Evolutionary conservation across 208 protist species (phyloP).

Genomic region (Porcisia hertigi): DNA sequence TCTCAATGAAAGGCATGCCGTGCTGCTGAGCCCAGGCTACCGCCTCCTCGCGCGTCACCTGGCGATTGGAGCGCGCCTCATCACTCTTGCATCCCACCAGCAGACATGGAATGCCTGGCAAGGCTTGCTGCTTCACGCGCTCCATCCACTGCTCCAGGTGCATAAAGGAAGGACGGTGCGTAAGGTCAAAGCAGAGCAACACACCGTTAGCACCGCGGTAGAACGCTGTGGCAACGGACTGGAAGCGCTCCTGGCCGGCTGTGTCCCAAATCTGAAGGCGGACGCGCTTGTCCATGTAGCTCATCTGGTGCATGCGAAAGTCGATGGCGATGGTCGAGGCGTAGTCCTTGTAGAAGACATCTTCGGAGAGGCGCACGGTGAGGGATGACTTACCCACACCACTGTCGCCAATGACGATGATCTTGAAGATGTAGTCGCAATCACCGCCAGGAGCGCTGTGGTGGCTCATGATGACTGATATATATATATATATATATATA

Average conservation of each 20-base stretch:
- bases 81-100: conserved; percentile 98
- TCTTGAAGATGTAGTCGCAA: conserved; percentile 96
- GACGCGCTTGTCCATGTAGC: conserved; percentile 91
- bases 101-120: conserved; percentile 93
- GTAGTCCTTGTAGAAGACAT: conserved; percentile 93
- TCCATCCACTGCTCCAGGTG: conserved; percentile 98
- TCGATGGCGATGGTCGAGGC: conserved; percentile 90
- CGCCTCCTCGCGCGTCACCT: conserved; percentile 89
- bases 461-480: conserved; percentile 16
- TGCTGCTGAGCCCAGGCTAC: conserved; percentile 81
- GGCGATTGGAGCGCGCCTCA: conserved; percentile 81
- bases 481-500: no score
- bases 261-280: conserved; percentile 94
- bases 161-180: conserved; percentile 95
- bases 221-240: conserved; percentile 93
- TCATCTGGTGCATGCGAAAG: conserved; percentile 92
- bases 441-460: conserved; percentile 70
- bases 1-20: conserved; percentile 91
- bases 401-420: conserved; percentile 93
- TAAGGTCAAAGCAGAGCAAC: conserved; percentile 98
- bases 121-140: conserved; percentile 92
- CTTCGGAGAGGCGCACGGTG: conserved; percentile 89
- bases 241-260: conserved; percentile 91
- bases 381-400: conserved; percentile 93
- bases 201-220: conserved; percentile 93